Evolutionary conservation across 139 green algal genomes (phyloP), one percentile per base, ranked within the genome.

Genomic region (Coccomyxa sp.): DNA sequence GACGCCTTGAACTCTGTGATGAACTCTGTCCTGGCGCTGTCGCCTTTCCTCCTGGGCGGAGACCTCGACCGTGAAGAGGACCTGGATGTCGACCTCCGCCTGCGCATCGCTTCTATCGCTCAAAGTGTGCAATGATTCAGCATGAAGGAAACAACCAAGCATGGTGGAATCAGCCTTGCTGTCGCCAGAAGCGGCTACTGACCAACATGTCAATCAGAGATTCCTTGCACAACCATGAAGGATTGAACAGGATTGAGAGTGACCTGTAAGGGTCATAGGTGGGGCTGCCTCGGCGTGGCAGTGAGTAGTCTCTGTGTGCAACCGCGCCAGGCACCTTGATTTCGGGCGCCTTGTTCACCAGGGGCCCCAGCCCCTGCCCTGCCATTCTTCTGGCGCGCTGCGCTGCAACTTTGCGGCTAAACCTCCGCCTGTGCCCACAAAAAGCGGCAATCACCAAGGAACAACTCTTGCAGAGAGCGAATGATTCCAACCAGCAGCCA

Each of bases 341-440:
- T 18, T 77, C 71, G 23, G 71, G 71, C 32, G 23, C 32, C 31
- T 32, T 32, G 27, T 60, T 27, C 23, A 32, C 77, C 77, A 81
- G 77, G 12, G 77, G 32, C 78, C 92, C 83, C 31, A 94, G 84
- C 0, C 92, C 92, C 87, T 92, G 88, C 11, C 92, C 92, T 28
- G 85, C 87, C 90, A 96, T 95, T 80, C 93, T 90, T 84, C 86
- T 86, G 23, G 92, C 90, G 0, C 93, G 87, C 75, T 91, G 85
- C 27, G 86, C 83, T 10, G 88, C 85, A 60, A 90, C 92, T 85
- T 95, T 95, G 30, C 92, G 88, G 71, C 89, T 90, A 31, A 84
- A 87, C 16, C 86, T 67, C 51, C 86, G 87, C 81, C 85, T 88
- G 81, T 32, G 82, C 17, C 15, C 68, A 59, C 76, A 63, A 81